phyloP scores from a whole-genome alignment of 208 protist species.

The Leishmania aethiopica region DNA sequence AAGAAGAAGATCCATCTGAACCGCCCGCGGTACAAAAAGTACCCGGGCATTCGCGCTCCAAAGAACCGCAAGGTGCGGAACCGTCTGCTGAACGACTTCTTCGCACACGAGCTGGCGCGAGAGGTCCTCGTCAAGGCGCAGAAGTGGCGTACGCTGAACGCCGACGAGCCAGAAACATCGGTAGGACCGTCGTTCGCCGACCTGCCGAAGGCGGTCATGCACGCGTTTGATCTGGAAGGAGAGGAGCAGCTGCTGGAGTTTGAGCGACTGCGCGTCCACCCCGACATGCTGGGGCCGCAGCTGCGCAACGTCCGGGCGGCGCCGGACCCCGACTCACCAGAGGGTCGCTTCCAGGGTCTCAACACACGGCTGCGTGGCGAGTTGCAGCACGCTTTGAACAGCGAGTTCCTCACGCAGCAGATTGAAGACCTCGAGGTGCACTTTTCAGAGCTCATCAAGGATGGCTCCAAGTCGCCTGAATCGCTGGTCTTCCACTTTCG shows the following conservation, averaged over 20 bases:
- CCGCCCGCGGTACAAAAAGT: slow-evolving; percentile 76
- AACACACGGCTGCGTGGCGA: slow-evolving; percentile 76
- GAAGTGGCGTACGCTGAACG: slow-evolving; percentile 39
- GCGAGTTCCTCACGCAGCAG: slow-evolving; percentile 76
- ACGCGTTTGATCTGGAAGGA: slow-evolving; percentile 69
- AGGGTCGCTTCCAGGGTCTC: slow-evolving; percentile 71
- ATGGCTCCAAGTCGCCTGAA: slow-evolving; percentile 34
- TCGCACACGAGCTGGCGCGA: slow-evolving; percentile 57
- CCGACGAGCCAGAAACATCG: slow-evolving; percentile 16
- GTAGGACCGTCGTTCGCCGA: slow-evolving; percentile 56
- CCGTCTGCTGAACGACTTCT: slow-evolving; percentile 82
- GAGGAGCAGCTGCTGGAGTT: slow-evolving; percentile 54
- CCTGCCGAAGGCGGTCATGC: slow-evolving; percentile 56
- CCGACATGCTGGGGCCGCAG: slow-evolving; percentile 23
- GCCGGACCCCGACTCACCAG: slow-evolving; percentile 59
- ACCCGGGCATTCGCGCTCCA: slow-evolving; percentile 81
- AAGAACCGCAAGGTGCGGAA: slow-evolving; percentile 80
- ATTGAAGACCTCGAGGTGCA: slow-evolving; percentile 82
- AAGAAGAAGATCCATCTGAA: slow-evolving; percentile 51
- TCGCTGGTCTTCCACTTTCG: slow-evolving; percentile 74
- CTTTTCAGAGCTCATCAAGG: slow-evolving; percentile 63
- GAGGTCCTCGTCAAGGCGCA: slow-evolving; percentile 57
- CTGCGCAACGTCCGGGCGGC: slow-evolving; percentile 26
- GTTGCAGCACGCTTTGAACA: slow-evolving; percentile 81
- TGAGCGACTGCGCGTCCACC: slow-evolving; percentile 20